These are phyloP conservation scores for Diaporthe citri DNA, from an alignment of 2,329 filamentous ascomycete species.

Conservation along the genomic window DNA sequence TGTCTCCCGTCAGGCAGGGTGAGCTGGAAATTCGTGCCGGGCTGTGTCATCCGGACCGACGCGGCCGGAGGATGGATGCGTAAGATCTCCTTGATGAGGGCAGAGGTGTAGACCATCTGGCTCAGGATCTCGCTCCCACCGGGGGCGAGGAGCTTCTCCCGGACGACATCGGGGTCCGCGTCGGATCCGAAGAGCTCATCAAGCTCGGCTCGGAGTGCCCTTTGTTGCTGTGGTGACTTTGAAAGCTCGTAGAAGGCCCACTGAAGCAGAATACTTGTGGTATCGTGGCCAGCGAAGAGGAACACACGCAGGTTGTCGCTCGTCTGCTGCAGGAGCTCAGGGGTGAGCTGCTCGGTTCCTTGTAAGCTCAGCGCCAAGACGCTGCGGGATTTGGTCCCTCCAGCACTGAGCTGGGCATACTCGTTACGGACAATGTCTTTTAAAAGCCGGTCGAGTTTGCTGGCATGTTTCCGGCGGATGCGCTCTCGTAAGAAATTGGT, in stretches of 20 bases:
- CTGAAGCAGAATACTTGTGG: conserved; percentile 52
- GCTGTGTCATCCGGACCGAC: conserved; percentile 46
- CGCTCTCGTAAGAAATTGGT: conserved; percentile 18
- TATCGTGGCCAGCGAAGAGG: conserved; percentile 57
- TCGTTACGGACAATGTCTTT: conserved; percentile 32
- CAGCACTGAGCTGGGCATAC: conserved; percentile 19
- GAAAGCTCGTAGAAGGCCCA: conserved; percentile 55
- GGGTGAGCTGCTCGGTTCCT: conserved; percentile 46
- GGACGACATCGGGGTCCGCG: conserved; percentile 45
- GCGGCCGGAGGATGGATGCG: conserved; percentile 46
- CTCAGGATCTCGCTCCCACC: conserved; percentile 49
- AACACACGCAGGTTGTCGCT: conserved; percentile 55
- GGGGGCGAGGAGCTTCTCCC: conserved; percentile 45
- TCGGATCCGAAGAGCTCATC: conserved; percentile 51
- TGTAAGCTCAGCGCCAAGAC: conserved; percentile 52
- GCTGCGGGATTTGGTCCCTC: conserved; percentile 43
- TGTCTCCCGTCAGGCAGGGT: conserved; percentile 46
- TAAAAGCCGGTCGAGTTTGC: conserved; percentile 30
- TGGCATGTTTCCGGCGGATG: conserved; percentile 13
- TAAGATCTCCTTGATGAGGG: conserved; percentile 37
- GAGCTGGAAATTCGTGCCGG: conserved; percentile 47
- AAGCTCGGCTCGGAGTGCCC: conserved; percentile 51
- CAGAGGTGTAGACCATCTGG: conserved; percentile 46
- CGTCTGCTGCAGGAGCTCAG: conserved; percentile 47
- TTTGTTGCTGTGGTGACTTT: conserved; percentile 47